Conservation (phyloP, 164 flowering plant genomes). For the Vitis cinerea region DNA sequence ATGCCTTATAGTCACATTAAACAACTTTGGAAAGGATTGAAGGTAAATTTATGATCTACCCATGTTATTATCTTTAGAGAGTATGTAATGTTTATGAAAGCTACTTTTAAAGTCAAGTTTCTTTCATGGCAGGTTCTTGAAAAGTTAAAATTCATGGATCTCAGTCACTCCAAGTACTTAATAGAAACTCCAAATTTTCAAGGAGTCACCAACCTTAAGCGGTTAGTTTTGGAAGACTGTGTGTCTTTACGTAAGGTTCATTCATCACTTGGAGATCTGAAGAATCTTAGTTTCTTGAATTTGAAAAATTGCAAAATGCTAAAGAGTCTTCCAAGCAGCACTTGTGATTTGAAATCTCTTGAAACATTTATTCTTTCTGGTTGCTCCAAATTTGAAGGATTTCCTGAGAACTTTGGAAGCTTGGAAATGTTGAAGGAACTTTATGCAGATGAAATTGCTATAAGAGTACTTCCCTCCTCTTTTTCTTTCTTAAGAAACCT, state of each 20-base stretch:
- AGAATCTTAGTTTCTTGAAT: conserved; percentile 4
- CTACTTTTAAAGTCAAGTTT: neutral
- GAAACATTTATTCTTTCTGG: neutral
- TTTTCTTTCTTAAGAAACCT: too few species aligned
- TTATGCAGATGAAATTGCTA: too few species aligned
- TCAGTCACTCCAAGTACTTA: conserved; percentile 4
- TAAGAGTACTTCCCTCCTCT: too few species aligned
- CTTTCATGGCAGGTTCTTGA: neutral
- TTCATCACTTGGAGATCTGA: conserved; percentile 11
- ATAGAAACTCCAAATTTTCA: conserved; percentile 8
- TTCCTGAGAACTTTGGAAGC: too few species aligned
- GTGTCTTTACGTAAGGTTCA: conserved; percentile 12
- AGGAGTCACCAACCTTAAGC: conserved; percentile 5
- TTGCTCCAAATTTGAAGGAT: too few species aligned
- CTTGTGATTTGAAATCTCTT: neutral
- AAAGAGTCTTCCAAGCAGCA: conserved; percentile 6
- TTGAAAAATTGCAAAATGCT: conserved; percentile 14
- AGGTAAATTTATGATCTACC: neutral
- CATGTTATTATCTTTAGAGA: neutral
- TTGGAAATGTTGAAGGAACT: too few species aligned
- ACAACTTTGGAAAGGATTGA: conserved; percentile 1
- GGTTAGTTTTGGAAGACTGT: conserved; percentile 11
- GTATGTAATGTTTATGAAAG: too few species aligned
- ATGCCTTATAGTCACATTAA: conserved; percentile 15
- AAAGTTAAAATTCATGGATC: conserved; percentile 13